phyloP scores from a whole-genome alignment of 148 eudicot genomes.

The Rhododendron mucronatum region DNA sequence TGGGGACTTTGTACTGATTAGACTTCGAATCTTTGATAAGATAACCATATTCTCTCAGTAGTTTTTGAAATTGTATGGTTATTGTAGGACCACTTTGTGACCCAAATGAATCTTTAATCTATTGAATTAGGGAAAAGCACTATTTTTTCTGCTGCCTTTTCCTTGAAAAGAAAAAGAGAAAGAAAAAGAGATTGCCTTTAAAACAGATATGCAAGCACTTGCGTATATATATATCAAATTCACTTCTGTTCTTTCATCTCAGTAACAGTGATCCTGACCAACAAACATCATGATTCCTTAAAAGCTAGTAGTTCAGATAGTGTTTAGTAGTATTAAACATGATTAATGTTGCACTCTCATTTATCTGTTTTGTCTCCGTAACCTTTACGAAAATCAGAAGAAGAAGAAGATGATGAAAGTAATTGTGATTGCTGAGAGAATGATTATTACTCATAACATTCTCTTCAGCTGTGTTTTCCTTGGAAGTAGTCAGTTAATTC shows the following conservation, averaged over 20 bases:
- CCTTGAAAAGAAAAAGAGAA: constrained; percentile 1
- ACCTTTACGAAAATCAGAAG: background rate
- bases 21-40: background rate
- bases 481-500: background rate
- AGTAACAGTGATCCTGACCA: background rate
- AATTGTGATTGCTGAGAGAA: background rate
- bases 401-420: background rate
- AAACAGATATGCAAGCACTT: background rate
- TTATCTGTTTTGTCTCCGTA: background rate
- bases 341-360: background rate
- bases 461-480: background rate
- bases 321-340: background rate
- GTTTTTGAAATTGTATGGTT: constrained; percentile 5
- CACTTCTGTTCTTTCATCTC: background rate
- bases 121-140: background rate
- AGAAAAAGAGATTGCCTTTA: background rate
- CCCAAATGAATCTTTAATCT: constrained; percentile 10
- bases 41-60: constrained; percentile 3
- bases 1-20: constrained; percentile 12
- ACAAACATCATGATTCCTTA: constrained; percentile 7
- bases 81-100: background rate
- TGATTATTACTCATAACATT: background rate
- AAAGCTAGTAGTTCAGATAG: background rate
- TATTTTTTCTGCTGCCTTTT: constrained; percentile 1
- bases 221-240: background rate